Evolutionary conservation across 2,329 filamentous ascomycete species (phyloP), one percentile per base, ranked within the genome.

Genomic region (Fusarium gaditjirri): DNA sequence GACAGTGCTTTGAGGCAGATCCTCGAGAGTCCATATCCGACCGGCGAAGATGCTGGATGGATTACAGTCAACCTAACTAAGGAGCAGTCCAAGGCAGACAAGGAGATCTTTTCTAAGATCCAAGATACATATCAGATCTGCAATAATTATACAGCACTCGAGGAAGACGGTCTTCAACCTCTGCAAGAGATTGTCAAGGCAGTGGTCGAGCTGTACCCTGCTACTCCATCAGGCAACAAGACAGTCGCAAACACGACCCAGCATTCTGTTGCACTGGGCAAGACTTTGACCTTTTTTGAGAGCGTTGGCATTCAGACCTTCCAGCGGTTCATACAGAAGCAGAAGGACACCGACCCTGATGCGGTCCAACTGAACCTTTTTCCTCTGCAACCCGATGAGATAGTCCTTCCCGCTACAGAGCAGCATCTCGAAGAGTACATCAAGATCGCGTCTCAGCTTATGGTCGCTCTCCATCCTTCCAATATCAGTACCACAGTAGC

Each of bases 61-160:
- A 46, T 85, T 86, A 72, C 86, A 86, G 38, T 91, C 2, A 49
- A 90, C 66, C 88, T 90, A 5, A 89, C 66, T 90, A 93, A 88
- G 82, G 44, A 54, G 10, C 64, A 68, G 11, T 52, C 60, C 8
- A 49, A 62, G 23, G 72, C 65, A 63, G 65, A 70, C 64, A 68
- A 57, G 1, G 59, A 70, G 23, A 54, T 57, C 47, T 42, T 72
- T 29, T 65, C 29, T 2, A 23, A 10, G n/a, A 33, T 49, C 0
- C 16, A 33, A 19, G 46, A 25, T 25, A 25, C 25, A 25, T 25
- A 25, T 25, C 25, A 25, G 25, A 25, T 25, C 25, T 25, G 25
- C 25, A 25, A 4, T 25, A 25, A 25, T 25, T 25, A 25, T 25
- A 25, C 25, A 25, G 25, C 25, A 25, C 25, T 25, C 25, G 25